Evolutionary conservation across 2,329 filamentous ascomycete species (phyloP), one percentile per base, ranked within the genome.

Genomic region (Trichoderma oligosporum): DNA sequence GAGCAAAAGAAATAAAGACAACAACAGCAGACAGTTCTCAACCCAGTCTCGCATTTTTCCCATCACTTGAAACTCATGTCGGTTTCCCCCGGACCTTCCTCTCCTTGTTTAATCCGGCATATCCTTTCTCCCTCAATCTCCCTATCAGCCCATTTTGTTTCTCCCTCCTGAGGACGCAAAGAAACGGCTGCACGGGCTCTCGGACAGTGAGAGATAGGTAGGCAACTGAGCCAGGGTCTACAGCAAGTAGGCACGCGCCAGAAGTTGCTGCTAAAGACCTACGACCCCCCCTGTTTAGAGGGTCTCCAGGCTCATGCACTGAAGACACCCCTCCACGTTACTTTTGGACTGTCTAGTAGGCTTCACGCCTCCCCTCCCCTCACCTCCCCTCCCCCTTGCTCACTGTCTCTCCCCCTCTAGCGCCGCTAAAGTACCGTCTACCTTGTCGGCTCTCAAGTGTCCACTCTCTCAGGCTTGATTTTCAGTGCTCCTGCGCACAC

Each of bases 401-500:
- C 54, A 36, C 12, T 16, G 25, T 25, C 20, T 18, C 20, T 22
- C 38, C 38, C 46, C 39, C 53, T 39, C 24, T 8, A 44, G 44
- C 53, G 45, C 53, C 45, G 31, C 52, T 12, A 56, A 56, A 45
- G 52, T 58, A 53, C 41, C 48, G 29, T 36, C 20, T 53, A 58
- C 36, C 22, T 53, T n/a, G n/a, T n/a, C 29, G 25, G 9, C 24
- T 18, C 4, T 25, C n/a, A n/a, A 14, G 18, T 24, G 41, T n/a
- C 41, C 36, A 22, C 49, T 24, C 49, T 35, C 39, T 14, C 49
- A 42, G 47, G 47, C 53, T 49, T 48, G 52, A 39, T 57, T 46
- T 52, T 47, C 44, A 57, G 52, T 52, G 55, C 36, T 29, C 42
- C 20, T 55, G 22, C 5, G 38, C 47, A 47, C 56, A 51, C 53